These are phyloP conservation scores for Inga laurina DNA, from an alignment of 306 rosid species.

Conservation along the genomic window DNA sequence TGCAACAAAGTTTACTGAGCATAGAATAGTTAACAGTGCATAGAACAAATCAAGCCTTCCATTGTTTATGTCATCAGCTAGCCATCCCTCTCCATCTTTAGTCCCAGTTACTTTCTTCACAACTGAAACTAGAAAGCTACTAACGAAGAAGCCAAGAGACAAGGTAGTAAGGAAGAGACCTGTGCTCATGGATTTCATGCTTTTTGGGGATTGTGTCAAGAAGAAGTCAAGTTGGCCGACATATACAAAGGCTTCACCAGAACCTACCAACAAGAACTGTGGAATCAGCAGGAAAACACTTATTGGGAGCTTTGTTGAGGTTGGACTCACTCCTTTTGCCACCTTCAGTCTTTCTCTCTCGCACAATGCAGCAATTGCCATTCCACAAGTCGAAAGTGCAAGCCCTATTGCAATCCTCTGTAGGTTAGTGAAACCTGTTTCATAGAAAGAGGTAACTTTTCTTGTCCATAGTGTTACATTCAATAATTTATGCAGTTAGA, in stretches of 20 bases:
- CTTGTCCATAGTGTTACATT: background rate
- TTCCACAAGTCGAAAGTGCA: background rate
- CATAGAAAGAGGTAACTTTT: background rate
- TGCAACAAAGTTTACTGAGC: constrained; percentile 61
- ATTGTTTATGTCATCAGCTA: constrained; percentile 50
- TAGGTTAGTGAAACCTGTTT: background rate
- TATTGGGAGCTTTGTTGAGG: background rate
- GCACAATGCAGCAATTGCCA: background rate
- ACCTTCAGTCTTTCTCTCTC: background rate
- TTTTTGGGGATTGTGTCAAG: background rate
- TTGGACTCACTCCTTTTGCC: background rate
- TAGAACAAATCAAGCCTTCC: constrained; percentile 88
- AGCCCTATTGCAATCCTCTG: background rate
- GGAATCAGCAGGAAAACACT: background rate
- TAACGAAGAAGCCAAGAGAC: background rate
- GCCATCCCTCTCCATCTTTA: background rate
- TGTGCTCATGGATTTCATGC: background rate
- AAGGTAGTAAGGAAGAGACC: background rate
- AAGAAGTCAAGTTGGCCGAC: background rate
- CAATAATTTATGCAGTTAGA: no score
- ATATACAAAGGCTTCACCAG: background rate
- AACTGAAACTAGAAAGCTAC: background rate
- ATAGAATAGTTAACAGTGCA: constrained; percentile 58
- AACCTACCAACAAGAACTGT: background rate
- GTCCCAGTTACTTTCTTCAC: background rate